Conservation (phyloP, 106 monocot species). For the Vanilla planifolia region DNA sequence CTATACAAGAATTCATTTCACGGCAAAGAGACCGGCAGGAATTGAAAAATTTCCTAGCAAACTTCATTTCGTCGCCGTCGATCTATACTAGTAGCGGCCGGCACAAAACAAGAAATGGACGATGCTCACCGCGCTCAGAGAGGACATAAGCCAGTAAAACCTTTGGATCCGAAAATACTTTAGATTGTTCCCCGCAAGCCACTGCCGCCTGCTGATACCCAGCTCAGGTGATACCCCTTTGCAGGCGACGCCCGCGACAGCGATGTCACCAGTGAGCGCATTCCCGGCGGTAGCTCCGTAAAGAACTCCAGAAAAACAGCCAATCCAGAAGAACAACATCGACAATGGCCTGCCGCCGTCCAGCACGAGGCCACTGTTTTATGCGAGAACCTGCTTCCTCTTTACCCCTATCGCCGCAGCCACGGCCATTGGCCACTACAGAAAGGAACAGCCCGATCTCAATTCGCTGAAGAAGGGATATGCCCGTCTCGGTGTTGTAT, state of each 20-base stretch:
- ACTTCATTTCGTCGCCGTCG: no score
- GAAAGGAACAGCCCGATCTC: slow-evolving; percentile 71
- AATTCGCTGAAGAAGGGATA: slow-evolving; percentile 69
- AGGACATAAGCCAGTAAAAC: slow-evolving; percentile 90
- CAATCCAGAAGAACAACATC: slow-evolving; percentile 76
- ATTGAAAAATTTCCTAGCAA: no score
- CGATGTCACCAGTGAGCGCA: slow-evolving; percentile 72
- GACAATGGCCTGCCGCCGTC: slow-evolving; percentile 39
- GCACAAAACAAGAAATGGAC: slow-evolving; percentile 52
- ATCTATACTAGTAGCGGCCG: slow-evolving; percentile 53
- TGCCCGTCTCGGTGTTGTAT: slow-evolving; percentile 54
- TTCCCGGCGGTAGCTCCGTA: slow-evolving; percentile 61
- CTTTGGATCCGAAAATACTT: slow-evolving; percentile 55
- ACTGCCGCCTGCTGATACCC: slow-evolving; percentile 28
- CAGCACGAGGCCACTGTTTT: slow-evolving; percentile 8
- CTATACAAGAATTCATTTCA: no score
- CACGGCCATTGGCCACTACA: slow-evolving; percentile 54
- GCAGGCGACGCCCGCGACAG: slow-evolving; percentile 71
- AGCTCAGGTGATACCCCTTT: slow-evolving; percentile 82
- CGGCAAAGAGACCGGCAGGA: no score
- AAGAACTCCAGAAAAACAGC: slow-evolving; percentile 91
- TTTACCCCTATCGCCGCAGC: slow-evolving; percentile 72
- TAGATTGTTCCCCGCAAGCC: slow-evolving; percentile 56
- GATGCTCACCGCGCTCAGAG: slow-evolving; percentile 48
- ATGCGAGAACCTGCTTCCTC: slow-evolving; percentile 41